phyloP scores from a whole-genome alignment of 345 rosid genomes.

The Eutrema heterophyllum region DNA sequence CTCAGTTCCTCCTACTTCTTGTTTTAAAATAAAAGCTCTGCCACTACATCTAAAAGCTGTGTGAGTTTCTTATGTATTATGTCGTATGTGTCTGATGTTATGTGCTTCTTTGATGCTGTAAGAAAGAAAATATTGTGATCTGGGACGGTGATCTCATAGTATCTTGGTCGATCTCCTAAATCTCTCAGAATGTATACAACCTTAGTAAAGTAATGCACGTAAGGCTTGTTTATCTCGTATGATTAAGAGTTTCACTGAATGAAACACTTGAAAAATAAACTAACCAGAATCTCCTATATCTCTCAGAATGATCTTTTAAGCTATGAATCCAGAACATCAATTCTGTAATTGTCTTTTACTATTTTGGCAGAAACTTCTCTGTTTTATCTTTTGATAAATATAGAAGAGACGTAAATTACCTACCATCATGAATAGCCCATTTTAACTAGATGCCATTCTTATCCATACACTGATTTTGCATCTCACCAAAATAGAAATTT shows the following conservation, averaged over 20 bases:
- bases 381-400: neutral
- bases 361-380: neutral
- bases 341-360: neutral
- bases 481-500: neutral
- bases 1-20: conserved; percentile 48
- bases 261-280: neutral
- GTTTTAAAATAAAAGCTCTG: conserved; percentile 26
- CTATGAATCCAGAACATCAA: neutral
- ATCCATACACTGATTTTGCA: neutral
- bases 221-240: conserved; percentile 12
- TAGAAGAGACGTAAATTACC: neutral
- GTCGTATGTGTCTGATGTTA: neutral
- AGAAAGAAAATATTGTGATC: neutral
- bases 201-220: neutral
- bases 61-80: conserved; percentile 11
- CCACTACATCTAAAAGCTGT: neutral
- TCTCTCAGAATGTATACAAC: neutral
- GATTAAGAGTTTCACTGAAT: neutral
- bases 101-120: conserved; percentile 14
- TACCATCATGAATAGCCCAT: neutral
- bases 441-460: neutral
- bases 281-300: no score
- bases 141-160: neutral
- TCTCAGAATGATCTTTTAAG: neutral
- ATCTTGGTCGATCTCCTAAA: neutral